Evolutionary conservation across 768 basidiomycete species (phyloP).

Genomic region (Infundibulicybe gibba): DNA sequence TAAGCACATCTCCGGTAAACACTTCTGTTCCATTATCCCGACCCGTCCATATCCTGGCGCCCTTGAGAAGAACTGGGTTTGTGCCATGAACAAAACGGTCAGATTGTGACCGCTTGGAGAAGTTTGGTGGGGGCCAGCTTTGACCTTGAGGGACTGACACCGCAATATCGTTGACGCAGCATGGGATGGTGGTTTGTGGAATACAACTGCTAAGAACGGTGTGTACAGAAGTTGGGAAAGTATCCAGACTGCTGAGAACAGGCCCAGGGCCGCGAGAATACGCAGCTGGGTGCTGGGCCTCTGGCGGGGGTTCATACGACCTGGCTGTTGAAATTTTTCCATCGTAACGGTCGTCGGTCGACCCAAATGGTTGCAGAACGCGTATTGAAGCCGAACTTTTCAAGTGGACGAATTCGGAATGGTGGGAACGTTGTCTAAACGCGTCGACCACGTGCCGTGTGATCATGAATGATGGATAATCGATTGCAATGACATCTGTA

Average conservation of each 20-base stretch:
- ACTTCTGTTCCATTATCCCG: constrained; percentile 63
- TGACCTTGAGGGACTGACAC: constrained; percentile 38
- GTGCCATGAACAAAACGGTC: constrained; percentile 69
- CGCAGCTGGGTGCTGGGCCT: neutral
- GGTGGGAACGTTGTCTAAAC: too few species aligned
- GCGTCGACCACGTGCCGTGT: too few species aligned
- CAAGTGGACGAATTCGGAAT: too few species aligned
- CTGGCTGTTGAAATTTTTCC: too few species aligned
- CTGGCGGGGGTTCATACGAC: neutral
- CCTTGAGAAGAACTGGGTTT: constrained; percentile 58
- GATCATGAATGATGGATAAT: too few species aligned
- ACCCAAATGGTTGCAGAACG: too few species aligned
- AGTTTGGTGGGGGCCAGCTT: constrained; percentile 41
- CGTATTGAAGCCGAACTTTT: too few species aligned
- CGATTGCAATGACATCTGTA: too few species aligned
- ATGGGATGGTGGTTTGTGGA: constrained; percentile 12
- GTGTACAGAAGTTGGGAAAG: neutral
- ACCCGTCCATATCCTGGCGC: constrained; percentile 87
- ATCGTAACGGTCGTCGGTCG: too few species aligned
- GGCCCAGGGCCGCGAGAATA: neutral
- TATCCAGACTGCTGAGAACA: neutral
- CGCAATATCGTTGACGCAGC: constrained; percentile 29
- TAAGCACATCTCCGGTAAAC: constrained; percentile 58
- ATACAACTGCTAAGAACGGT: neutral
- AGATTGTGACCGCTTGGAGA: constrained; percentile 46